Percentiles rank a stretch among this genome's conserved stretches.
Evolutionary conservation across 192 early-diverging fungal species (phyloP).

Genomic region (Chytriomyces sp.): DNA sequence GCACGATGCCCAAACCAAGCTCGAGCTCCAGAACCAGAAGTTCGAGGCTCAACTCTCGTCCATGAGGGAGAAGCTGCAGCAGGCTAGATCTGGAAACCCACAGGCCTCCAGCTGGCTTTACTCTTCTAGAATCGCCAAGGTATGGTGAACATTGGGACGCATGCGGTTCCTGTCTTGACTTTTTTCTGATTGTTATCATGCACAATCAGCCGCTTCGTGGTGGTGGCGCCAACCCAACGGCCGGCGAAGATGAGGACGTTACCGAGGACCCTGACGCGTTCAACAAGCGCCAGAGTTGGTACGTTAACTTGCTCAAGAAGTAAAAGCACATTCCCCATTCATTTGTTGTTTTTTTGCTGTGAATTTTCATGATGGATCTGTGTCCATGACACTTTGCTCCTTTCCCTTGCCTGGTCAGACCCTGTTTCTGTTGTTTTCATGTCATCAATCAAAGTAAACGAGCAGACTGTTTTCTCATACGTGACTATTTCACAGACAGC

Average conservation of each 20-base stretch:
- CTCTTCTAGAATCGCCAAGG: slow-evolving; percentile 83
- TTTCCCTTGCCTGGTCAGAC: too few species aligned
- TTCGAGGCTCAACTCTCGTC: slow-evolving; percentile 82
- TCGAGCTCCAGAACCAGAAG: slow-evolving; percentile 69
- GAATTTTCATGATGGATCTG: too few species aligned
- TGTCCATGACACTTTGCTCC: too few species aligned
- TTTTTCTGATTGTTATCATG: not conserved
- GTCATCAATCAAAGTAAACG: too few species aligned
- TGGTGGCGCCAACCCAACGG: slow-evolving; percentile 54
- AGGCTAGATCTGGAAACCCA: slow-evolving; percentile 60
- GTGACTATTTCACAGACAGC: too few species aligned
- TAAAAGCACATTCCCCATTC: too few species aligned
- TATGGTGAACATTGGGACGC: not conserved
- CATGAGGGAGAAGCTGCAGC: slow-evolving; percentile 77
- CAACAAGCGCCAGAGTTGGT: slow-evolving; percentile 56
- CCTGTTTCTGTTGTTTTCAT: too few species aligned
- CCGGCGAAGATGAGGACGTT: slow-evolving; percentile 43
- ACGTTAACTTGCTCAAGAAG: slow-evolving; percentile 60
- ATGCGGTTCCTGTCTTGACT: not conserved
- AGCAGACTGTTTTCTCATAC: too few species aligned
- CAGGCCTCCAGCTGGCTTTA: slow-evolving; percentile 51
- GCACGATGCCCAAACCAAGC: slow-evolving; percentile 81
- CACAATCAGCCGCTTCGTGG: slow-evolving; percentile 76
- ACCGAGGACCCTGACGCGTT: slow-evolving; percentile 17
- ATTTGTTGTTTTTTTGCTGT: too few species aligned